Evolutionary conservation across 2,329 filamentous ascomycete species (phyloP), one percentile per base, ranked within the genome.

Genomic region (Scopulariopsis brevicaulis): DNA sequence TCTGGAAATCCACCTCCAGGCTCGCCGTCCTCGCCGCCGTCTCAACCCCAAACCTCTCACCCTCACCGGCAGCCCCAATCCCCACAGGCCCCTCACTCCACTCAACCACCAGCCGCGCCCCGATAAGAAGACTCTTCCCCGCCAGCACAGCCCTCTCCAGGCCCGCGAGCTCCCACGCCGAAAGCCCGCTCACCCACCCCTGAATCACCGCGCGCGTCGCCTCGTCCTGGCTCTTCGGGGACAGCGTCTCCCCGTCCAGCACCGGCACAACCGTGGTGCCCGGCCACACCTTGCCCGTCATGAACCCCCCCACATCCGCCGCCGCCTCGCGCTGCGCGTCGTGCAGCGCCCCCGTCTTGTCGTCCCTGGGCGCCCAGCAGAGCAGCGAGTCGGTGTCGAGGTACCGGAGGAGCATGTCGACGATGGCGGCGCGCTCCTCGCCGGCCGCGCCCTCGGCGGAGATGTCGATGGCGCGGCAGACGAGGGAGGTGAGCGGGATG

Each of bases 1-100:
- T 95, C 79, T 99, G 94, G 86, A 90, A 96, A 62, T 83, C 79
- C 18, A 96, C 90, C 75, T 99, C 94, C 50, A 95, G 70, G 65
- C 82, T 96, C 6, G 87, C 85, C 15, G 87, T 86, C 65, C 80
- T 77, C 0, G 89, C 85, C 1, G 92, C 93, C 68, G 96, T 85
- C 65, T 96, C 88, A 14, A 95, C 85, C 0, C 89, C 88, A 68
- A 95, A 96, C 58, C 70, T 70, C 54, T 61, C 34, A 25, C 48
- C 55, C 34, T 60, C 32, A 62, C 62, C 10, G 64, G 56, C 5
- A 70, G 73, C 61, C 73, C 80, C 28, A 4, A 58, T 22, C 3
- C 56, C 50, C 46, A 76, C 72, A 62, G 78, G 79, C 28, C 87
- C 85, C 67, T 89, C 82, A 68, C 88, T 94, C 92, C 94, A 97